Evolutionary conservation across 768 basidiomycete species (phyloP).

Genomic region (Crepidotus variabilis): DNA sequence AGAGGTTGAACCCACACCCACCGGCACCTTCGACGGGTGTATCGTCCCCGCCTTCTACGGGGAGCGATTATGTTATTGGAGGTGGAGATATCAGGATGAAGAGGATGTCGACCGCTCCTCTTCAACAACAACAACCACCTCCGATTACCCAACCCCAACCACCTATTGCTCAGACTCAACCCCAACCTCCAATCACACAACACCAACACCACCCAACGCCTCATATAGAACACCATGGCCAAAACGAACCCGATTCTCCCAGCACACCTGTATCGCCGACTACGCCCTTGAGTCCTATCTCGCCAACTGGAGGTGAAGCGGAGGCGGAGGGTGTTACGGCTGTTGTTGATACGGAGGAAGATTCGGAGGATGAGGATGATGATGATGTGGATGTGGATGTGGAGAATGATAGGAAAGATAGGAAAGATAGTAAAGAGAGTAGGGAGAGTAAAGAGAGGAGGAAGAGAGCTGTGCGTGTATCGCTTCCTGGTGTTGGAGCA

Average conservation of each 20-base stretch:
- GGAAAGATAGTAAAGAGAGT: slow-evolving; percentile 2
- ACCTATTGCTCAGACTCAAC: no score
- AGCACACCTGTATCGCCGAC: no score
- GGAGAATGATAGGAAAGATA: slow-evolving; percentile 2
- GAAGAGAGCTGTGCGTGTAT: neutral
- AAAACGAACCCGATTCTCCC: no score
- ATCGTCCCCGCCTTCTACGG: neutral
- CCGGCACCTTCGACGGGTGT: no score
- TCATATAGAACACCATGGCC: no score
- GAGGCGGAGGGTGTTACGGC: neutral
- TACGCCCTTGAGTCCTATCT: no score
- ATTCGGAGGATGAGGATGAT: neutral
- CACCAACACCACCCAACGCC: no score
- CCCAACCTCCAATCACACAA: no score
- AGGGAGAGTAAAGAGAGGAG: slow-evolving; percentile 5
- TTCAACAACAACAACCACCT: no score
- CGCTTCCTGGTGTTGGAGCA: neutral
- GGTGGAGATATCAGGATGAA: neutral
- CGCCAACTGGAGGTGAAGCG: neutral
- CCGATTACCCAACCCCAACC: no score
- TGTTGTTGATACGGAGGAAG: neutral
- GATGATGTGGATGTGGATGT: slow-evolving; percentile 6
- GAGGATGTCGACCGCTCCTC: no score
- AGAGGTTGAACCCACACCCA: no score
- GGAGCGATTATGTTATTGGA: neutral